Evolutionary conservation across 2,329 filamentous ascomycete genomes (phyloP).

Genomic region (Xylariaceae sp.): DNA sequence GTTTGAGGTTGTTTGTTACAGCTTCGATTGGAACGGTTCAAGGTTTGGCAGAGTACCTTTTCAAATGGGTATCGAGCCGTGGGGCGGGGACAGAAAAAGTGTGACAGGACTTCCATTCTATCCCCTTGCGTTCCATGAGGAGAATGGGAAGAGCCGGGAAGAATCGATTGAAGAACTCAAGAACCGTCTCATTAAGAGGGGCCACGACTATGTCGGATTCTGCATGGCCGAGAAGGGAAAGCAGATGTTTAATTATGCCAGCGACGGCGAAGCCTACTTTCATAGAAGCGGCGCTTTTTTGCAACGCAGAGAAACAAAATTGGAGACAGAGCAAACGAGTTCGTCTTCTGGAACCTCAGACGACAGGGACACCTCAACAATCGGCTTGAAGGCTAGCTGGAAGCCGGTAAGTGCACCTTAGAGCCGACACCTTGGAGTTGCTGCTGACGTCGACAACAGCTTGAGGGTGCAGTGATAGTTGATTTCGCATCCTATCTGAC

Average conservation of each 20-base stretch:
- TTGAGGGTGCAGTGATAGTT: conserved; percentile 14
- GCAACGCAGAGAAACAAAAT: conserved; percentile 1
- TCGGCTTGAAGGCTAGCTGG: conserved; percentile 3
- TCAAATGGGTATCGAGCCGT: not conserved
- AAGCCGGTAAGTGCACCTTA: conserved; percentile 7
- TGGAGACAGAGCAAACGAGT: not conserved
- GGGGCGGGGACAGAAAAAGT: conserved; percentile 9
- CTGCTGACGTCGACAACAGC: conserved; percentile 4
- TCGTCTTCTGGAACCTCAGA: conserved; percentile 1
- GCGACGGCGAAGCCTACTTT: conserved; percentile 14
- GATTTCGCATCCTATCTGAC: conserved; percentile 14
- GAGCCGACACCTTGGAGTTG: not conserved
- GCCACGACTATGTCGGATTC: not conserved
- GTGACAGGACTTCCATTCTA: conserved; percentile 13
- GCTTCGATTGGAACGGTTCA: conserved; percentile 9
- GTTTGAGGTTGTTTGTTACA: conserved; percentile 4
- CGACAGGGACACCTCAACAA: not conserved
- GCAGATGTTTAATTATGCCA: conserved; percentile 19
- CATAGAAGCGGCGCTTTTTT: conserved; percentile 5
- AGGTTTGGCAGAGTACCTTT: conserved; percentile 8
- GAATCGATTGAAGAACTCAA: conserved; percentile 5
- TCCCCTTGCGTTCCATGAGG: conserved; percentile 6
- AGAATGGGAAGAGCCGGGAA: not conserved
- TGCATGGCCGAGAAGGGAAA: conserved; percentile 6
- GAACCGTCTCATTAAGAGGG: conserved; percentile 5